A percentile compares a stretch with the other conserved stretches of the same genome.
phyloP scores from a whole-genome alignment of 768 basidiomycete species.

The Hemileccinum impolitum region DNA sequence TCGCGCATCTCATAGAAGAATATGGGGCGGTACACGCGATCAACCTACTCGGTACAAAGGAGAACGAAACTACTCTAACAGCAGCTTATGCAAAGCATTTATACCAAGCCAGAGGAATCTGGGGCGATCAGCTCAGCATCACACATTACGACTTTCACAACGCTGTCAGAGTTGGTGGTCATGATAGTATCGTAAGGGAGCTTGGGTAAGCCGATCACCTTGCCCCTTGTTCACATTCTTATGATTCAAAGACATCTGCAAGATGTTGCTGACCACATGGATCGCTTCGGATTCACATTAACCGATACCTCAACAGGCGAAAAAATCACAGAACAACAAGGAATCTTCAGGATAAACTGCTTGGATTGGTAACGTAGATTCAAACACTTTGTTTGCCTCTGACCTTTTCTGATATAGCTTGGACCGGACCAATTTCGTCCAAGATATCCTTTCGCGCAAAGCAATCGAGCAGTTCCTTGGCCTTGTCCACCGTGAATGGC shows the following conservation, averaged over 20 bases:
- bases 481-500: constrained; percentile 76
- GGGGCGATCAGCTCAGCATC: constrained; percentile 68
- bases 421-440: constrained; percentile 96
- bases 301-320: constrained; percentile 63
- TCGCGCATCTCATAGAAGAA: constrained; percentile 79
- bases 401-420: constrained; percentile 48
- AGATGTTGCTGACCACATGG: constrained; percentile 57
- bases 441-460: constrained; percentile 86
- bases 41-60: constrained; percentile 88
- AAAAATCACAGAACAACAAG: constrained; percentile 83
- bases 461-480: constrained; percentile 80
- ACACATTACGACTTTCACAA: constrained; percentile 96
- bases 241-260: constrained; percentile 52
- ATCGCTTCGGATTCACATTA: constrained; percentile 85
- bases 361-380: constrained; percentile 72
- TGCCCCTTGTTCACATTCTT: constrained; percentile 1
- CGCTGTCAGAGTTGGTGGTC: constrained; percentile 73
- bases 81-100: constrained; percentile 81
- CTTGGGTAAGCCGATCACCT: constrained; percentile 45
- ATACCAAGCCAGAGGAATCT: constrained; percentile 54
- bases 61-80: constrained; percentile 86
- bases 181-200: constrained; percentile 80
- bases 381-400: neutral
- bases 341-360: constrained; percentile 93
- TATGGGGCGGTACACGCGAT: constrained; percentile 85